These are phyloP conservation scores for Coniochaeta ligniaria DNA, from an alignment of 2,329 filamentous ascomycete genomes.

Conservation along the genomic window DNA sequence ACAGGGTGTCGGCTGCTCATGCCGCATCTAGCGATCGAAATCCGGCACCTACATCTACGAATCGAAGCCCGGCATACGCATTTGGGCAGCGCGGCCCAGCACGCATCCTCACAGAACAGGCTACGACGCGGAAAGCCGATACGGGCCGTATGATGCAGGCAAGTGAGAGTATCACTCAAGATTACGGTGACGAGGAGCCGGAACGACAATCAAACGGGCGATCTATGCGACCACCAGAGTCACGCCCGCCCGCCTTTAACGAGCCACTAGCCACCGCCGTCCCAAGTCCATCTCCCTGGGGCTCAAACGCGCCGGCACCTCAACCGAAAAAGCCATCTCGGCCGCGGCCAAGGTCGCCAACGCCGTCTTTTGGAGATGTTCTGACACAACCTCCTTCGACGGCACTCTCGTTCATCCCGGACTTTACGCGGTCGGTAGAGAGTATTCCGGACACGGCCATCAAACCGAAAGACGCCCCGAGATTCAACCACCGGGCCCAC, in stretches of 20 bases:
- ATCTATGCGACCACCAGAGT: neutral
- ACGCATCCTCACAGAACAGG: too few species aligned
- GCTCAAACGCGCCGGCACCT: neutral
- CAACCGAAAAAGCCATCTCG: neutral
- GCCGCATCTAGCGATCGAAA: neutral
- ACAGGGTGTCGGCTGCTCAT: neutral
- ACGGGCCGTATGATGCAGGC: too few species aligned
- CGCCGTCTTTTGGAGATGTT: neutral
- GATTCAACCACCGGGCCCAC: neutral
- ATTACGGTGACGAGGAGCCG: neutral
- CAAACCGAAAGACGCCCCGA: neutral
- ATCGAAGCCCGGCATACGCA: too few species aligned
- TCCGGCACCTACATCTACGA: neutral
- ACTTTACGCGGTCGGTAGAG: neutral
- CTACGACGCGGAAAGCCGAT: too few species aligned
- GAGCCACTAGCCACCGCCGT: neutral
- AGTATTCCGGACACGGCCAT: conserved; percentile 3
- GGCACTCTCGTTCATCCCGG: neutral
- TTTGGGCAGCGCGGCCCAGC: too few species aligned
- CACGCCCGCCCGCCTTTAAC: neutral
- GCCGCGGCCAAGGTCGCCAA: neutral
- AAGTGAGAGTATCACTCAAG: too few species aligned
- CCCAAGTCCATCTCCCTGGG: neutral
- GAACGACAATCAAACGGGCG: neutral
- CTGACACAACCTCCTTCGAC: neutral